phyloP scores from a whole-genome alignment of 108 stramenopile genomes.

The Nitzschia sp. region DNA sequence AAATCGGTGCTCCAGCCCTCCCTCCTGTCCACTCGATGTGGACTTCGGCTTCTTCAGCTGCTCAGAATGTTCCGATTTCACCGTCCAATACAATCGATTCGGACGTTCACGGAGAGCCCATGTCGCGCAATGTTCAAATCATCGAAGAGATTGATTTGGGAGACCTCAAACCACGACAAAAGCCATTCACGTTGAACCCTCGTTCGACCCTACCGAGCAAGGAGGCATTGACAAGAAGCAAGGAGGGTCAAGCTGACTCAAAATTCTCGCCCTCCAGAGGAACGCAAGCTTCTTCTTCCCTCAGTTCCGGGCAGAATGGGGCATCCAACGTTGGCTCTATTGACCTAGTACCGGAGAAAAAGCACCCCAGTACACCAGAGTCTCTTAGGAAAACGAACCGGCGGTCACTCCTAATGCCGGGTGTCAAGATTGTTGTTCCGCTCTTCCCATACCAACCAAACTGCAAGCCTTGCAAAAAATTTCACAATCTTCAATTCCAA shows the following conservation, averaged over 20 bases:
- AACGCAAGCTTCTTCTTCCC: neutral
- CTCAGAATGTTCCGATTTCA: neutral
- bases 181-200: neutral
- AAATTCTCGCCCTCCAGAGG: neutral
- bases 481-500: constrained; percentile 46
- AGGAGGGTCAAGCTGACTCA: neutral
- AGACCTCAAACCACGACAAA: neutral
- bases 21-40: constrained; percentile 81
- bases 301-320: neutral
- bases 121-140: neutral
- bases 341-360: neutral
- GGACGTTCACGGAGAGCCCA: neutral
- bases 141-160: neutral
- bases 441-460: constrained; percentile 57
- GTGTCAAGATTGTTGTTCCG: constrained; percentile 84
- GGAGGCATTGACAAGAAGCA: neutral
- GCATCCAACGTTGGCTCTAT: neutral
- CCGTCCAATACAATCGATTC: neutral
- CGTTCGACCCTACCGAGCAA: neutral
- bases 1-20: constrained; percentile 11
- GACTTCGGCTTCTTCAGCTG: constrained; percentile 54
- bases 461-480: constrained; percentile 15
- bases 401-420: constrained; percentile 36
- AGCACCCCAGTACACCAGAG: neutral
- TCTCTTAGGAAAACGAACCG: neutral